Percentiles rank a stretch among this genome's conserved stretches.
Conservation (phyloP, 2,329 filamentous ascomycete genomes). For the Sarocladiaceae sp. region DNA sequence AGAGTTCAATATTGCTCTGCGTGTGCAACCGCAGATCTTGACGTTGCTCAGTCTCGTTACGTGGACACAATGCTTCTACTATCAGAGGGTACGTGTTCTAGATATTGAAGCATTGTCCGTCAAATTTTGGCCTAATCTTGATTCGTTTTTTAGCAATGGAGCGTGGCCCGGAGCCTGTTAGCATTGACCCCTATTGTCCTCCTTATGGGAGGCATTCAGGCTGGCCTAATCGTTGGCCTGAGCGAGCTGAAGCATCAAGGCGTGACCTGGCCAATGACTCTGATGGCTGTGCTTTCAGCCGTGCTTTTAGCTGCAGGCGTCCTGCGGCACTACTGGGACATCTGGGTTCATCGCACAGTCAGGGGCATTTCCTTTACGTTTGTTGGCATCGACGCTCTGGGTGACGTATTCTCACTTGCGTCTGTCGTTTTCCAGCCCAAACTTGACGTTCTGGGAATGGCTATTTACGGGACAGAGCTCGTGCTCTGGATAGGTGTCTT, state of each 20-base stretch:
- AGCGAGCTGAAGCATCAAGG: constrained; percentile 37
- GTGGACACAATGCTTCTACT: constrained; percentile 27
- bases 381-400: constrained; percentile 64
- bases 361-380: constrained; percentile 70
- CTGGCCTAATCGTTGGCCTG: constrained; percentile 54
- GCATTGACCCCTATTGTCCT: constrained; percentile 47
- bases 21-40: constrained; percentile 27
- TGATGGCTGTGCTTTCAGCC: constrained; percentile 65
- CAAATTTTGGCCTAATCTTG: background rate
- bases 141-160: constrained; percentile 2
- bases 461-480: constrained; percentile 65
- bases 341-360: constrained; percentile 61
- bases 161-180: constrained; percentile 12
- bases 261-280: constrained; percentile 55
- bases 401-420: constrained; percentile 62
- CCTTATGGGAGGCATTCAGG: constrained; percentile 56
- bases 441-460: constrained; percentile 57
- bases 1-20: constrained; percentile 25
- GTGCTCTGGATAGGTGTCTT: constrained; percentile 55
- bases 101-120: too few species aligned
- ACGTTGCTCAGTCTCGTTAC: constrained; percentile 25
- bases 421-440: constrained; percentile 59
- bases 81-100: constrained; percentile 12
- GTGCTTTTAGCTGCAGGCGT: constrained; percentile 61
- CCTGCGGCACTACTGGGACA: constrained; percentile 65